A percentile compares a stretch with the other conserved stretches of the same genome.
phyloP scores from a whole-genome alignment of 345 rosid genomes.

The Salix suchowensis region DNA sequence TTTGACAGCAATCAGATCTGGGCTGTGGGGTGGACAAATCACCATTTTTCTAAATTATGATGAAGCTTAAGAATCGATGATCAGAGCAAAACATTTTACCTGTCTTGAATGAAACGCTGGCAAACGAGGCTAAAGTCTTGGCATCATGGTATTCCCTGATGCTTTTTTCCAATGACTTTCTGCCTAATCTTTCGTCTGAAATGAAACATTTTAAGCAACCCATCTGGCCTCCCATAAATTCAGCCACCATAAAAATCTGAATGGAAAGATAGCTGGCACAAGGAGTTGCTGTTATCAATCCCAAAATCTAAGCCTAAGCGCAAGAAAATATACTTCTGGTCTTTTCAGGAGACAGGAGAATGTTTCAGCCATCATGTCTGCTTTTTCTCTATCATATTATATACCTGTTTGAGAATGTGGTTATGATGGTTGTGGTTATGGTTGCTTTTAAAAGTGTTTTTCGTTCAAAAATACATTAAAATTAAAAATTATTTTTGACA shows the following conservation, averaged over 20 bases:
- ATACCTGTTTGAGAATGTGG: no score
- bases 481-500: no score
- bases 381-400: no score
- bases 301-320: not conserved
- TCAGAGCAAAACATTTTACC: slow-evolving; percentile 29
- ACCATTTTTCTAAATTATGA: no score
- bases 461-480: no score
- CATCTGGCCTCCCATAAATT: slow-evolving; percentile 24
- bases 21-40: not conserved
- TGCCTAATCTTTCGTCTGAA: slow-evolving; percentile 36
- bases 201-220: slow-evolving; percentile 59
- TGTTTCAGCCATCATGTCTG: no score
- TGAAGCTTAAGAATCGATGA: no score
- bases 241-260: slow-evolving; percentile 33
- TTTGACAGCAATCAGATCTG: not conserved
- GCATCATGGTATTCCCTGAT: slow-evolving; percentile 50
- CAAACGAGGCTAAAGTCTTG: slow-evolving; percentile 49
- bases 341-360: no score
- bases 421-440: no score
- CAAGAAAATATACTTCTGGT: no score
- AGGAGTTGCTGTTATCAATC: not conserved
- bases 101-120: slow-evolving; percentile 73
- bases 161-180: slow-evolving; percentile 58
- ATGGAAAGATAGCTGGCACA: not conserved
- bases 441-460: no score